Base-by-base conservation (phyloP, 1,284 basidiomycete species). In the Trametes pubescens region DNA sequence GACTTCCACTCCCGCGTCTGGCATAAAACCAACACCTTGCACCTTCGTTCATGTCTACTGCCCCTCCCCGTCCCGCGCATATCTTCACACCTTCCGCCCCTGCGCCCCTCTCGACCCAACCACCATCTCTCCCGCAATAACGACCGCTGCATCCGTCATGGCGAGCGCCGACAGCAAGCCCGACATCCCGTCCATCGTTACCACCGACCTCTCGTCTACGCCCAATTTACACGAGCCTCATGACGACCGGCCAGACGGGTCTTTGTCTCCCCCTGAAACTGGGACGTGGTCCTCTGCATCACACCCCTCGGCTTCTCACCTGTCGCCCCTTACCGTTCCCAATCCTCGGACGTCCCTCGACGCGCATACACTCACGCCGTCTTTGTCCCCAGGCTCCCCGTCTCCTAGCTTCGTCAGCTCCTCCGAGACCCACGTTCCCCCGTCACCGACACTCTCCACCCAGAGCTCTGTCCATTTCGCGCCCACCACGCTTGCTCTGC, bases 401-500 rank as follows among this genome's bases (percentile, higher is more conserved):
- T 73, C 74, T 4, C 73, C 74, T 0, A 69, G 71, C 29, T 75
- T 74, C 54, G 66, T 71, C 10, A 72, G 71, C 32, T 83, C 82
- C 0, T 78, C 81, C 16, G 79, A 82, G 9, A 75, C 46, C 22
- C 71, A 60, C 44, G 76, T 78, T 0, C 91, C 90, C 0, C 89
- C 91, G 0, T 92, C 90, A 0, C 91, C 91, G 1, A 92, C 91
- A 0, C 80, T 91, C 11, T 91, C 91, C 0, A 83, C 82, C 1
- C 81, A 79, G 38, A 90, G 88, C 2, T 86, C 85, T 0, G 81
- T 84, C 0, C 84, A 86, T 47, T 91, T 88, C 65, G 78, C 82
- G 14, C 46, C 59, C 6, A 86, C 85, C 2, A 80, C 89, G 6
- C 74, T 89, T 5, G 84, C 84, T 1, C 75, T 95, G 48, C 83